Evolutionary conservation across 2,329 filamentous ascomycete species (phyloP), one percentile per base, ranked within the genome.

Genomic region (Metarhizium rileyi): DNA sequence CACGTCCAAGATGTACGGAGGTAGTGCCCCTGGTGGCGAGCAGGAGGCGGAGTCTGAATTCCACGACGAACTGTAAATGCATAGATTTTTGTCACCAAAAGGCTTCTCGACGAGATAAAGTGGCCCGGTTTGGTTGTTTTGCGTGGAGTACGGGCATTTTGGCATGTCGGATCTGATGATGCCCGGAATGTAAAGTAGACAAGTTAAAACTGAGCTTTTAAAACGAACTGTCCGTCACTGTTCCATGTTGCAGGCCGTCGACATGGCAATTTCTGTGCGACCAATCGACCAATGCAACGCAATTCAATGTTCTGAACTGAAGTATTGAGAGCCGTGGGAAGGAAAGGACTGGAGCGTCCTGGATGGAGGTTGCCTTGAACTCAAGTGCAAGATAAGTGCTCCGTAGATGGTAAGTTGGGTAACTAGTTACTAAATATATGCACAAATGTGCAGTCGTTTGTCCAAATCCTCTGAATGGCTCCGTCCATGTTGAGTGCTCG

Each of bases 1-100:
- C 75, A 98, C 93, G 62, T 95, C 88, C 77, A 98, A 98, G 83
- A 80, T 96, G 64, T 96, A 96, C 78, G 63, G 82, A 80, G 22
- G 43, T 61, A 70, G 66, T 48, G 84, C 78, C 58, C 81, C 77
- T 55, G 79, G 76, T 59, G 80, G 45, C 25, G 59, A 56, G 51
- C 77, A 73, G 55, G 85, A 83, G 53, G 86, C 88, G 58, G 86
- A 90, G 58, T 86, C 83, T 70, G 80, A 82, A 55, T 66, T 70
- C 57, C 87, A 90, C 70, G 87, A 90, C 65, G 87, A 91, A 77
- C 73, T 90, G 75, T 91, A 87, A 83, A 69, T 65, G 60, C 59
- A 66, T 66, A 65, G 57, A 67, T 50, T n/a, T n/a, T n/a, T n/a
- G 48, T 50, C 52, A 51, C 57, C 26, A 22, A 30, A 35, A 33